Evolutionary conservation across 164 flowering plant species (phyloP).

Genomic region (Euptelea pleiosperma): DNA sequence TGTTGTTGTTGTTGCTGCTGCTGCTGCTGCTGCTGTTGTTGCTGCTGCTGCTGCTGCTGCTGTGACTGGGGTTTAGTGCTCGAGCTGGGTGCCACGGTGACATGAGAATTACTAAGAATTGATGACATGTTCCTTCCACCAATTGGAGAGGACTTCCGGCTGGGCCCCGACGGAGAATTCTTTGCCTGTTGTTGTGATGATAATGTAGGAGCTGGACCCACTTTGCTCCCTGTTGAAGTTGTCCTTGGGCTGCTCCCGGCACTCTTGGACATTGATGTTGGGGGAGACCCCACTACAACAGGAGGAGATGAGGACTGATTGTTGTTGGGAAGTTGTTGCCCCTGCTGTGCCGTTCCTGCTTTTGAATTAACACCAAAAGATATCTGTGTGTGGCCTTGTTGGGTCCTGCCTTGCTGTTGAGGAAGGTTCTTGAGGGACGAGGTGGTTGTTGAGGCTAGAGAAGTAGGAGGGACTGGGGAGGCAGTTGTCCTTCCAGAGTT

Average conservation of each 20-base stretch:
- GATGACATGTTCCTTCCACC: slow-evolving; percentile 60
- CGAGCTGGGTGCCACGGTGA: slow-evolving; percentile 31
- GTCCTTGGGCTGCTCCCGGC: slow-evolving; percentile 81
- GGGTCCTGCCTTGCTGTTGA: slow-evolving; percentile 57
- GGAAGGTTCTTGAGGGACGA: slow-evolving; percentile 51
- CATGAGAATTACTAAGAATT: slow-evolving; percentile 55
- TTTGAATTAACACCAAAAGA: slow-evolving; percentile 68
- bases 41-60: slow-evolving; percentile 38
- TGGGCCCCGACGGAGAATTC: slow-evolving; percentile 43
- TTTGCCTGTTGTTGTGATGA: slow-evolving; percentile 50
- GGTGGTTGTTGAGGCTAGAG: slow-evolving; percentile 37
- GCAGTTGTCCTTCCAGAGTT: slow-evolving; percentile 40
- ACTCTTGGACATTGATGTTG: slow-evolving; percentile 59
- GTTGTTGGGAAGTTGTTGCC: slow-evolving; percentile 34
- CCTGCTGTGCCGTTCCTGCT: slow-evolving; percentile 35
- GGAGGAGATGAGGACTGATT: slow-evolving; percentile 56
- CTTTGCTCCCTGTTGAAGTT: slow-evolving; percentile 40
- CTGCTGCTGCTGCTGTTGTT: slow-evolving; percentile 30
- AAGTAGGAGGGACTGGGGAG: slow-evolving; percentile 39
- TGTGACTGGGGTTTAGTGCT: slow-evolving; percentile 22
- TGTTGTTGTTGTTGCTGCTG: slow-evolving; percentile 28
- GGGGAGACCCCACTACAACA: slow-evolving; percentile 60
- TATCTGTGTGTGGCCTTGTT: slow-evolving; percentile 64
- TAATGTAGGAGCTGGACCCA: slow-evolving; percentile 38
- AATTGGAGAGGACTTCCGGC: slow-evolving; percentile 69